phyloP scores from a whole-genome alignment of 2,329 filamentous ascomycete species.

The Penicillium corylophilum region DNA sequence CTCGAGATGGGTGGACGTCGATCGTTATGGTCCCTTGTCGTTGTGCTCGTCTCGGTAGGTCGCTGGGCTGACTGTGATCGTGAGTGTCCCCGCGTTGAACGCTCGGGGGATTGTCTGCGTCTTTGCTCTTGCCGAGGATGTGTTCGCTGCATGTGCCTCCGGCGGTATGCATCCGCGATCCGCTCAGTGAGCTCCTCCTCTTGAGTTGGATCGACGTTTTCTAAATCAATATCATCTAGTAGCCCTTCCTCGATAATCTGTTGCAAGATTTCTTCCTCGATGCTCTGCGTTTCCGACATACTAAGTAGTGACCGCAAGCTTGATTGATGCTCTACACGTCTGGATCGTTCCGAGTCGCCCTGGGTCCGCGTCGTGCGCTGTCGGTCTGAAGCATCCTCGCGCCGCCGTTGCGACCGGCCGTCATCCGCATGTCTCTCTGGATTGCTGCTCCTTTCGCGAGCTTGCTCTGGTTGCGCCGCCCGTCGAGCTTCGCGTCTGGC shows the following conservation, averaged over 20 bases:
- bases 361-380: conserved; percentile 23
- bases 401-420: conserved; percentile 36
- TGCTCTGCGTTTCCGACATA: conserved; percentile 70
- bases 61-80: conserved; percentile 34
- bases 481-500: conserved; percentile 29
- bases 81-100: conserved; percentile 28
- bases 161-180: conserved; percentile 83
- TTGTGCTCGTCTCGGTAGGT: conserved; percentile 15
- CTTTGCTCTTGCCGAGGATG: conserved; percentile 36
- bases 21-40: conserved; percentile 17
- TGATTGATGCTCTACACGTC: conserved; percentile 82
- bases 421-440: conserved; percentile 40
- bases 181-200: conserved; percentile 88
- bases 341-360: conserved; percentile 36
- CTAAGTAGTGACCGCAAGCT: conserved; percentile 83
- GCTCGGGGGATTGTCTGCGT: conserved; percentile 32
- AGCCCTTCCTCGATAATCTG: conserved; percentile 87
- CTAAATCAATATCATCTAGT: conserved; percentile 82
- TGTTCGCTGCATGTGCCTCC: conserved; percentile 60
- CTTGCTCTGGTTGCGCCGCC: conserved; percentile 23
- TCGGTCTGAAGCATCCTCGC: conserved; percentile 35
- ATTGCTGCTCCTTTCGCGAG: conserved; percentile 38
- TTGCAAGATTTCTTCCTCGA: conserved; percentile 83
- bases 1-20: conserved; percentile 31
- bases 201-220: conserved; percentile 77